A percentile compares a stretch with the other conserved stretches of the same genome.
Evolutionary conservation across 2,329 filamentous ascomycete genomes (phyloP).

Genomic region (Beauveria brongniartii): DNA sequence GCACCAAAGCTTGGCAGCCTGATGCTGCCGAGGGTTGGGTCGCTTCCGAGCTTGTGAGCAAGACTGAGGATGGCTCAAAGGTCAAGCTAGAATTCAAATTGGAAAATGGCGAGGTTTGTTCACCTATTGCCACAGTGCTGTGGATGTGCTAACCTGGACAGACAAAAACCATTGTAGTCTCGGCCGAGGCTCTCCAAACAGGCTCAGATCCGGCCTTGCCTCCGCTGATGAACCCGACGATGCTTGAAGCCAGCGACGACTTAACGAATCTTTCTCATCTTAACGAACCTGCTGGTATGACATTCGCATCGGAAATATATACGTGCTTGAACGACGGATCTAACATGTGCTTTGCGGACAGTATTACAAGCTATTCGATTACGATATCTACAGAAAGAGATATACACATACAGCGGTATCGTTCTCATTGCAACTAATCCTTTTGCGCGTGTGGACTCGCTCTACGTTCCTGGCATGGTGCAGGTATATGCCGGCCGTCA

Average conservation of each 20-base stretch:
- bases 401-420: constrained; percentile 99
- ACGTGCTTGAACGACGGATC: constrained; percentile 9
- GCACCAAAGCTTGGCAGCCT: constrained; percentile 96
- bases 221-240: constrained; percentile 93
- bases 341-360: constrained; percentile 30
- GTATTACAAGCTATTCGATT: constrained; percentile 96
- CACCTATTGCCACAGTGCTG: neutral
- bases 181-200: constrained; percentile 65
- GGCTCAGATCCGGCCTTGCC: constrained; percentile 73
- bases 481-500: constrained; percentile 98
- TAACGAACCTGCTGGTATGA: constrained; percentile 90
- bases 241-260: constrained; percentile 98
- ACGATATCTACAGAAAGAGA: constrained; percentile 96
- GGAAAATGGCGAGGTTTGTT: constrained; percentile 79
- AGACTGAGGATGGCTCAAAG: constrained; percentile 75
- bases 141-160: constrained; percentile 28
- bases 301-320: neutral
- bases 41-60: constrained; percentile 86
- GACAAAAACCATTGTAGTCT: constrained; percentile 74
- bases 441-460: constrained; percentile 91
- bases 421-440: constrained; percentile 98
- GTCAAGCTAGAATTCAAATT: constrained; percentile 81
- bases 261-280: constrained; percentile 94
- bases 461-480: constrained; percentile 99
- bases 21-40: constrained; percentile 95